Percentiles rank a stretch among this genome's conserved stretches.
phyloP scores from a whole-genome alignment of 768 basidiomycete species.

The Suillus occidentalis region DNA sequence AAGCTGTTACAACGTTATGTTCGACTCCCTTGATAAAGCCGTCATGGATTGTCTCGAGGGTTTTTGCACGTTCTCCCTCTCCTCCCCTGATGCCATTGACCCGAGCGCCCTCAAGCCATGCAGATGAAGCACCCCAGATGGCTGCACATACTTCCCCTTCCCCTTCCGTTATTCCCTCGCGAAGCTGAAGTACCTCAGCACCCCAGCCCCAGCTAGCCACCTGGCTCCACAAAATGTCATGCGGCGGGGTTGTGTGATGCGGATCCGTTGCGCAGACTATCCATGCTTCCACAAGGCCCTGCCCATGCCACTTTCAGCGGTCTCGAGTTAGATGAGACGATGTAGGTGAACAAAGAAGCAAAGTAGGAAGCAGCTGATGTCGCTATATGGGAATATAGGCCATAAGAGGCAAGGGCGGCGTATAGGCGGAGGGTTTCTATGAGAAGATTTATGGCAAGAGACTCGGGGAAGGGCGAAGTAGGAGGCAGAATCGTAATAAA shows the following conservation, averaged over 20 bases:
- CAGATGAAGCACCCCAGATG: constrained; percentile 43
- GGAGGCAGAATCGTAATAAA: constrained; percentile 64
- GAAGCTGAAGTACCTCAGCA: constrained; percentile 48
- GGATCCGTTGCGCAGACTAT: constrained; percentile 85
- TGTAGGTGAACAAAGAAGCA: constrained; percentile 46
- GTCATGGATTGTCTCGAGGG: constrained; percentile 33
- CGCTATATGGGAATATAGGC: constrained; percentile 70
- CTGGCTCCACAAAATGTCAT: constrained; percentile 91
- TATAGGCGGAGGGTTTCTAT: constrained; percentile 64
- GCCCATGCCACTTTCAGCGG: constrained; percentile 53
- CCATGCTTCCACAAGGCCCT: constrained; percentile 66
- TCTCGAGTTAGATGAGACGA: constrained; percentile 34
- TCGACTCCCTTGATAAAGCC: constrained; percentile 44
- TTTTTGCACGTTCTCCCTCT: constrained; percentile 53
- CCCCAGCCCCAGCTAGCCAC: constrained; percentile 78
- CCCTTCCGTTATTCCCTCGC: constrained; percentile 32
- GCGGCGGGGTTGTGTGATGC: constrained; percentile 80
- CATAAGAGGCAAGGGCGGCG: constrained; percentile 68
- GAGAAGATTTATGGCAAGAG: constrained; percentile 48
- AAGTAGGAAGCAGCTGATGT: constrained; percentile 61
- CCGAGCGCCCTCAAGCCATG: constrained; percentile 76
- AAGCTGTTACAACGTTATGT: constrained; percentile 35
- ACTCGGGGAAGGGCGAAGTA: constrained; percentile 36
- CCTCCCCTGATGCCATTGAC: constrained; percentile 73
- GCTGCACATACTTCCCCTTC: constrained; percentile 34